Base-by-base conservation (phyloP, 345 rosid species). In the Salix arbutifolia region DNA sequence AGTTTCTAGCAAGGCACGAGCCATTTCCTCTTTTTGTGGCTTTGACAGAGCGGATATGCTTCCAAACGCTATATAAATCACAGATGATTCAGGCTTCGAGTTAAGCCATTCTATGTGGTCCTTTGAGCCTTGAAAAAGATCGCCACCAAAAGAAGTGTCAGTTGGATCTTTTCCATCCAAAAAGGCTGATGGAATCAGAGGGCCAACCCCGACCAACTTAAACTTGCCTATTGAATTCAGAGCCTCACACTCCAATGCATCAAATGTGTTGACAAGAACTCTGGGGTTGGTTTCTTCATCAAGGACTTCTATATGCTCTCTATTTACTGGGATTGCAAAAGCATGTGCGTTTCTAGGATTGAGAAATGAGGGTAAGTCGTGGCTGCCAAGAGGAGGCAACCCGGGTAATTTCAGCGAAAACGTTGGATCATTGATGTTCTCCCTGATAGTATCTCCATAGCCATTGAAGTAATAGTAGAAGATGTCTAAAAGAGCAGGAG, bases 291-390 rank as follows among this genome's bases (percentile, higher is more conserved):
- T 30, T 48, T 87, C 91, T 78, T 75, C 26, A 21, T 77, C 76
- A 1, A 90, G 74, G 23, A 42, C 65, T 31, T 83, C 82, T 2
- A 90, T 17, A 12, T 89, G 92, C 48, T 84, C 83, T 53, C 25
- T 62, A 8, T 85, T 11, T 2, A 46, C 4, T 0, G 79, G 66
- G 5, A 86, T 31, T 2, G 72, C 77, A 3, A 83, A 67, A 16
- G 80, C n/a, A 35, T 80, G 75, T 0, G 28, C 23, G 28, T 77
- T 68, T 3, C 77, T 19, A n/a, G 88, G 87, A 62, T 35, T 60
- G 4, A 88, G 56, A 62, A 91, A 84, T 6, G 91, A 89, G 8
- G 95, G 95, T 12, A 89, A 65, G 67, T 91, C 90, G 2, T 62
- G 76, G 76, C 69, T 35, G 3, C 73, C 26, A 5, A 89, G 16